These are phyloP conservation scores for Colletotrichum trifolii DNA, from an alignment of 2,329 filamentous ascomycete genomes.

Conservation along the genomic window DNA sequence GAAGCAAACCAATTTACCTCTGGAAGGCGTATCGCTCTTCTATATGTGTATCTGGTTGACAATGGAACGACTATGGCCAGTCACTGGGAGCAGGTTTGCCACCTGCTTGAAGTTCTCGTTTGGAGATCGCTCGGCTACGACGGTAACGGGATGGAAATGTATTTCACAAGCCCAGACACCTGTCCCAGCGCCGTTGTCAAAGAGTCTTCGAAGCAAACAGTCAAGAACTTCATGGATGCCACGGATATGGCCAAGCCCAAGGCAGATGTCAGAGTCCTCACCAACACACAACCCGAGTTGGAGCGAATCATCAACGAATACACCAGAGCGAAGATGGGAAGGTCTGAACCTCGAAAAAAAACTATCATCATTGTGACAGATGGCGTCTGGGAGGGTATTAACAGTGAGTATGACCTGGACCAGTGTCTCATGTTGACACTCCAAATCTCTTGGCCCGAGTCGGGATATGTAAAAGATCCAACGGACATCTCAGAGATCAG, in stretches of 20 bases:
- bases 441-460: background rate
- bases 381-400: constrained; percentile 10
- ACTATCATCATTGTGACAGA: constrained; percentile 21
- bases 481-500: constrained; percentile 25
- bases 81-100: constrained; percentile 40
- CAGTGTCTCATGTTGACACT: background rate
- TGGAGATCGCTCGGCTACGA: constrained; percentile 43
- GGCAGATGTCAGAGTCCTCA: background rate
- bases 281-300: constrained; percentile 12
- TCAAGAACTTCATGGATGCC: background rate
- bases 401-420: background rate
- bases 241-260: background rate
- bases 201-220: background rate
- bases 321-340: background rate
- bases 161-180: constrained; percentile 26
- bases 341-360: background rate
- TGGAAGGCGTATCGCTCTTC: background rate
- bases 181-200: background rate
- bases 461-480: background rate
- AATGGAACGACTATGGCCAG: constrained; percentile 42
- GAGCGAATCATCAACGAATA: constrained; percentile 24
- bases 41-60: constrained; percentile 43
- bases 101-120: constrained; percentile 40
- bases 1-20: background rate
- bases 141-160: constrained; percentile 43